Evolutionary conservation across 2,329 filamentous ascomycete genomes (phyloP).

Genomic region (Macrophomina pseudophaseolina): DNA sequence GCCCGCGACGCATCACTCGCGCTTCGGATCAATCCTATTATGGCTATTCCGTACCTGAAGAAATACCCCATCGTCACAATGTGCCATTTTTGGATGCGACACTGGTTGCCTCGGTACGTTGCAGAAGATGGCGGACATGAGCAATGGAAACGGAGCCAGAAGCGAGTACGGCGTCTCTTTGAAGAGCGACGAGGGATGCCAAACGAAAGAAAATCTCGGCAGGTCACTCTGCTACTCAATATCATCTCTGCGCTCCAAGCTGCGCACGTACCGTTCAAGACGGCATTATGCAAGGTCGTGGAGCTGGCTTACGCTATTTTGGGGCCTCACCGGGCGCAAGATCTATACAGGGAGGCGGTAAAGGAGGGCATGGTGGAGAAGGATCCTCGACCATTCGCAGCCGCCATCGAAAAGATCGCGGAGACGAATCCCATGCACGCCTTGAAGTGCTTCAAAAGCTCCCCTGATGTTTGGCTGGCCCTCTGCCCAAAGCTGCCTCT

Average conservation of each 20-base stretch:
- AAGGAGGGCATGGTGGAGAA: not conserved
- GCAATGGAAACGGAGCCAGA: not conserved
- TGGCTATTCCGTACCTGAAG: not conserved
- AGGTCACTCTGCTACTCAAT: not conserved
- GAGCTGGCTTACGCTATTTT: not conserved
- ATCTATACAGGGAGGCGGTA: not conserved
- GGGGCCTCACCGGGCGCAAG: not conserved
- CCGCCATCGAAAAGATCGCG: conserved; percentile 1
- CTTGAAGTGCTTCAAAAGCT: conserved; percentile 10
- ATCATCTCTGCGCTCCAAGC: not conserved
- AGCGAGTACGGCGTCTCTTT: too few species aligned
- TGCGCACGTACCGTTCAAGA: not conserved
- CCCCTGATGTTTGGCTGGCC: conserved; percentile 6
- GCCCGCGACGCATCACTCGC: not conserved
- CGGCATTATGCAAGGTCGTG: not conserved
- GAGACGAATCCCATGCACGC: not conserved
- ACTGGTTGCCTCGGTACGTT: conserved; percentile 8
- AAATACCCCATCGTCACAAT: not conserved
- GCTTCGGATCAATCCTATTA: not conserved
- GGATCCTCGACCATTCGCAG: not conserved
- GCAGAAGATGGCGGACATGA: not conserved
- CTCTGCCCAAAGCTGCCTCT: conserved; percentile 15
- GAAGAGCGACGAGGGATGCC: not conserved
- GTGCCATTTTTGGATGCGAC: not conserved
- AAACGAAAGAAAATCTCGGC: not conserved